Evolutionary conservation across 106 monocot species (phyloP).

Genomic region (Acanthochlamys bracteata): DNA sequence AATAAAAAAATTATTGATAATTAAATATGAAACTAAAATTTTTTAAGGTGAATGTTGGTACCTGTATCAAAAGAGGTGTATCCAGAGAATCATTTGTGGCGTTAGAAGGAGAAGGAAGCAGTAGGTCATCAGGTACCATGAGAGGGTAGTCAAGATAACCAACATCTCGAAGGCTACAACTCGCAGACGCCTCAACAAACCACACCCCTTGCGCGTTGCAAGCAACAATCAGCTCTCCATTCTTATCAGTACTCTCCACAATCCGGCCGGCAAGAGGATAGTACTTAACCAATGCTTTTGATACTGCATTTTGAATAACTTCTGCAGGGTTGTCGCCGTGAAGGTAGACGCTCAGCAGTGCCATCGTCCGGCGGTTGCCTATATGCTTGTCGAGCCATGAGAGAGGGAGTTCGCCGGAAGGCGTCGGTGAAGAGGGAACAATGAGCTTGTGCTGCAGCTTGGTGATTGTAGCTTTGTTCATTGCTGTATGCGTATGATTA

Average conservation of each 20-base stretch:
- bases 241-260: background rate
- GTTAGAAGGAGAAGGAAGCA: background rate
- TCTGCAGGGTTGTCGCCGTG: background rate
- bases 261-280: constrained; percentile 1
- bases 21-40: too few relatives aligned
- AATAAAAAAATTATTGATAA: too few relatives aligned
- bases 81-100: background rate
- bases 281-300: background rate
- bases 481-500: too few relatives aligned
- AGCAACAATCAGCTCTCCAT: background rate
- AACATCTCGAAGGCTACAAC: background rate
- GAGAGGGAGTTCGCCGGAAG: background rate
- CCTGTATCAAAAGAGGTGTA: background rate
- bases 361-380: background rate
- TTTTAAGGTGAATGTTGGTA: background rate
- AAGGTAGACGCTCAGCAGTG: background rate
- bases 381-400: constrained; percentile 3
- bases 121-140: background rate
- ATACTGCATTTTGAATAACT: background rate
- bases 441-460: background rate
- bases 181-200: background rate
- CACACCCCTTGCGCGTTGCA: background rate
- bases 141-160: background rate
- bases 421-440: background rate
- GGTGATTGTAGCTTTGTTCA: background rate